Evolutionary conservation across 1,139 yeast genomes (phyloP).

Genomic region (Geotrichum histeridarum): DNA sequence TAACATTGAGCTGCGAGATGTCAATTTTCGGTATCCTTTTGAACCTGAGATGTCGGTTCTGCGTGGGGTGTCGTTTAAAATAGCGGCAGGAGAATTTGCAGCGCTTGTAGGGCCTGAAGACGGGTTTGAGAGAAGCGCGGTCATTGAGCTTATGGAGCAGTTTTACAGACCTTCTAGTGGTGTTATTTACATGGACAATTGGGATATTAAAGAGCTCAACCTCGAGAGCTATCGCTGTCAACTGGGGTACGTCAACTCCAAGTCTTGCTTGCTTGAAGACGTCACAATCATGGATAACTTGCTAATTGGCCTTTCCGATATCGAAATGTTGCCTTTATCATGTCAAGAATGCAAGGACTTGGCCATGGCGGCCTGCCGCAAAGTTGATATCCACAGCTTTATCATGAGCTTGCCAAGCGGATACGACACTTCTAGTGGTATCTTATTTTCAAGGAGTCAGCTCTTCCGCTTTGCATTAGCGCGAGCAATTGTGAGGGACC

Average conservation of each 20-base stretch:
- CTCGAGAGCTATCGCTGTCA: slow-evolving; percentile 64
- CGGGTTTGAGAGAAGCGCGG: slow-evolving; percentile 89
- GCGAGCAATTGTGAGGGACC: slow-evolving; percentile 65
- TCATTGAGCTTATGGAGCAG: slow-evolving; percentile 69
- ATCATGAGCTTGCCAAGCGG: slow-evolving; percentile 74
- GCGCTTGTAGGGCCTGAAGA: slow-evolving; percentile 87
- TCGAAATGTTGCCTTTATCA: slow-evolving; percentile 43
- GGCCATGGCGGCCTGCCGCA: slow-evolving; percentile 59
- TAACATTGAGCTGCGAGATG: slow-evolving; percentile 56
- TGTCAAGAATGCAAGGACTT: slow-evolving; percentile 44
- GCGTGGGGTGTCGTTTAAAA: slow-evolving; percentile 56
- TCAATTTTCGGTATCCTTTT: slow-evolving; percentile 77
- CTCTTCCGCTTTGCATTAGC: slow-evolving; percentile 60
- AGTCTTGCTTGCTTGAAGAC: slow-evolving; percentile 11
- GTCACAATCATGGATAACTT: slow-evolving; percentile 82
- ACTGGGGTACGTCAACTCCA: slow-evolving; percentile 33
- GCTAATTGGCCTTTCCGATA: slow-evolving; percentile 56
- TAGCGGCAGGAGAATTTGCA: slow-evolving; percentile 75
- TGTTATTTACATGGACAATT: slow-evolving; percentile 61
- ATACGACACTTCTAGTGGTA: slow-evolving; percentile 64
- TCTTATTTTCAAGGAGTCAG: slow-evolving; percentile 15
- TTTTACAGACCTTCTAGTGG: slow-evolving; percentile 77
- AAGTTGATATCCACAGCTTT: slow-evolving; percentile 78
- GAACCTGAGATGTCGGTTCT: slow-evolving; percentile 69
- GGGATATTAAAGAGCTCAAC: slow-evolving; percentile 62